Evolutionary conservation across 1,139 yeast species (phyloP), one percentile per base, ranked within the genome.

Genomic region (Pichia cactophila): DNA sequence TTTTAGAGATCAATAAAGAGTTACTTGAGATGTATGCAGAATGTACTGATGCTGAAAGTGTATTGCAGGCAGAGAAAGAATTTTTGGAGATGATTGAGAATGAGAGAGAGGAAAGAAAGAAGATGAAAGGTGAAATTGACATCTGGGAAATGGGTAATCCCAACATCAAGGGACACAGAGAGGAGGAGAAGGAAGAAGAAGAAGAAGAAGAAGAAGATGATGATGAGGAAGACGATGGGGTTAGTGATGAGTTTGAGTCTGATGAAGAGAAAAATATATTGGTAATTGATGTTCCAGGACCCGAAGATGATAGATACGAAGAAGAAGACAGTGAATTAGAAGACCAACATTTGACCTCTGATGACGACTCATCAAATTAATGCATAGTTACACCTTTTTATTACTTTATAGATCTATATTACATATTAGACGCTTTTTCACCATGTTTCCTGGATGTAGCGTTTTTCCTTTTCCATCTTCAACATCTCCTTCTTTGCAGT

Each of bases 371-470:
- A 12, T 31, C 35, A 5, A 39, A 9, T 2, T 37, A 37, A 37
- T 37, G 26, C 23, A 37, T 37, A n/a, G 9, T 37, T 31, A 31
- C 35, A 31, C 16, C 16, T 38, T 44, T 10, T 37, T 20, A 37
- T 14, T 37, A 20, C 29, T 26, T 20, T 20, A 42, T 31, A 37
- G 16, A 33, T 23, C 5, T 23, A 23, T 26, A 45, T 26, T 14
- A 33, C 26, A 16, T 12, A 29, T 26, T 41, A 41, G 17, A 41
- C n/a, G 35, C 14, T 31, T 31, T 38, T 6, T n/a, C 28, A 40
- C 97, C 97, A 90, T 0, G 96, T 89, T 62, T 92, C 98, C 64
- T 92, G 97, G 48, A 87, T 70, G 61, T 87, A 90, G 55, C 90
- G 70, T 8, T 83, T 81, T 8, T 63, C 61, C 54, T 75, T 76